Base-by-base conservation (phyloP, 768 basidiomycete genomes). In the Boletus sensibilis region DNA sequence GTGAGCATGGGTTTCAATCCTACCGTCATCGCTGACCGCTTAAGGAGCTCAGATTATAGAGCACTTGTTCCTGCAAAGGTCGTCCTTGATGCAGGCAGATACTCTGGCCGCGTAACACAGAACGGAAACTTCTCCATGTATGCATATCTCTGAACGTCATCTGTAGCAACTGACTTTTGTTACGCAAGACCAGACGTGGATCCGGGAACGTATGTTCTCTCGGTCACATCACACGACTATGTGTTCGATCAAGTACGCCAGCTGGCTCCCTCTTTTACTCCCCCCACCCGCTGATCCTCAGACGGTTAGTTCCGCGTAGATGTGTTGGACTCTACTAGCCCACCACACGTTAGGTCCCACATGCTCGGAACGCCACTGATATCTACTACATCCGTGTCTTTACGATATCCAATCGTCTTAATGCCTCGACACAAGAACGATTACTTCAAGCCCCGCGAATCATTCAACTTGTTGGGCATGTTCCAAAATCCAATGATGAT, bases 401-500 rank as follows among this genome's bases (percentile, higher is more conserved):
- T 91, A 11, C 74, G 82, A 5, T 82, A 90, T 66, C 90, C 89
- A 0, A 74, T 91, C 46, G 69, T 72, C 11, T 67, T 93, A 47
- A 65, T 72, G 2, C 78, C 88, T 5, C 81, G 80, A 52, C 75
- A 78, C 53, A 83, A 78, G 67, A 77, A 83, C 64, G 74, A 65
- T 48, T 93, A 87, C 69, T 92, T 88, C 67, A 75, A 84, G 29
- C 84, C 87, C 25, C 81, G 69, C 33, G 81, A 91, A 68, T 82
- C 84, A 18, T 93, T 93, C 78, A 87, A 87, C 69, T 59, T 90
- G 23, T 52, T 87, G 54, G 82, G 76, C 50, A 91, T 93, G 87
- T 76, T 93, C 64, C 82, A 86, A 55, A 93, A 84, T 66, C 90
- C 90, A 8, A 92, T 93, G 90, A 88, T 89, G 79, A 72, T 93